Conservation (phyloP, 1,284 basidiomycete species). For the Leccinum subfulvum region DNA sequence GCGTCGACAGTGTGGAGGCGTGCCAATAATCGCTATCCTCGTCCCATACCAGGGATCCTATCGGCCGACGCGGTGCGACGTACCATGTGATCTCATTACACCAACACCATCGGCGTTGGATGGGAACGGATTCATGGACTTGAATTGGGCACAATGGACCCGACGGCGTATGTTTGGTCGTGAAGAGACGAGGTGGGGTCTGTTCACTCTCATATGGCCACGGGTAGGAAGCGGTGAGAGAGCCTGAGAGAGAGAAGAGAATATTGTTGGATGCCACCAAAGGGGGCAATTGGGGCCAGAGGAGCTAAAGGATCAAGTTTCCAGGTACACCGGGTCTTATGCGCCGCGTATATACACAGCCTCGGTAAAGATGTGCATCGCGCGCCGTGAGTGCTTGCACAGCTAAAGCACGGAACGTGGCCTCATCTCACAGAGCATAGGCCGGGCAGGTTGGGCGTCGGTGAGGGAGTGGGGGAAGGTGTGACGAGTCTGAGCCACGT, state of each 20-base stretch:
- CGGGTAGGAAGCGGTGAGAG: neutral
- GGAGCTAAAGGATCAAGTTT: neutral
- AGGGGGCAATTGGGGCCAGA: neutral
- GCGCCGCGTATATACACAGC: neutral
- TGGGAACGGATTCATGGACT: neutral
- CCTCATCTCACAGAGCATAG: neutral
- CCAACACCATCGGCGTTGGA: neutral
- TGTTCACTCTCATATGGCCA: neutral
- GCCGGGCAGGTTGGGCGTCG: neutral
- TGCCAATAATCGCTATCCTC: neutral
- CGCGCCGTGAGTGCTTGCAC: neutral
- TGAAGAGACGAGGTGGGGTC: neutral
- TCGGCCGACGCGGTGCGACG: neutral
- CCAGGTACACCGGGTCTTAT: neutral
- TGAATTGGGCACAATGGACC: neutral
- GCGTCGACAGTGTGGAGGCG: neutral
- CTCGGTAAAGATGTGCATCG: neutral
- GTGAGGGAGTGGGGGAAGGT: neutral
- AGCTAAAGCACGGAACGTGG: neutral
- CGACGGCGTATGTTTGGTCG: neutral
- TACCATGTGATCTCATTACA: neutral
- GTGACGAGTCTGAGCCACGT: neutral
- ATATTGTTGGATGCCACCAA: neutral
- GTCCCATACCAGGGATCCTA: neutral
- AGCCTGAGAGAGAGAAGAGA: neutral